Evolutionary conservation across 1,284 basidiomycete species (phyloP).

Genomic region (Mycosarcoma maydis): DNA sequence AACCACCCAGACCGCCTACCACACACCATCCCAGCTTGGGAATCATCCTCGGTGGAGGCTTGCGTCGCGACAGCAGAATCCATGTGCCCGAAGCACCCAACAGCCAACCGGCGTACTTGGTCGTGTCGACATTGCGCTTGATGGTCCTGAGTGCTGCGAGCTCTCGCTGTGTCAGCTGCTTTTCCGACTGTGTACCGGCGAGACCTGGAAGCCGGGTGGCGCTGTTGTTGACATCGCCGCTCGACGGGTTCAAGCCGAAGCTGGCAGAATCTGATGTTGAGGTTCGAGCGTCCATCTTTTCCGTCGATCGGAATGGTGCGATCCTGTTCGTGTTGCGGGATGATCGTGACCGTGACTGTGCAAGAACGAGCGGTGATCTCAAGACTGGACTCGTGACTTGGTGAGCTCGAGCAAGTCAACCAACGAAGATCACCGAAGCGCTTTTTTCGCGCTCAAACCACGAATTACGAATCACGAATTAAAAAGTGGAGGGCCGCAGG

Average conservation of each 20-base stretch:
- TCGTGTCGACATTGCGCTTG: conserved; percentile 44
- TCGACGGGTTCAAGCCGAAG: conserved; percentile 7
- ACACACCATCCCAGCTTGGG: conserved; percentile 24
- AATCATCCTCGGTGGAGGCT: conserved; percentile 21
- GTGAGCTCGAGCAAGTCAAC: too few relatives aligned
- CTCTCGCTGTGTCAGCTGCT: conserved; percentile 44
- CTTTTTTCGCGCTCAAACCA: too few relatives aligned
- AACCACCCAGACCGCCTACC: conserved; percentile 33
- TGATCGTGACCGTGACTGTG: too few relatives aligned
- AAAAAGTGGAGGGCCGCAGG: too few relatives aligned
- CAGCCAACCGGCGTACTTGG: conserved; percentile 47
- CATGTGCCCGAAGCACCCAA: conserved; percentile 35
- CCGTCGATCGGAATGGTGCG: too few relatives aligned
- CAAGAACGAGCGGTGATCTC: too few relatives aligned
- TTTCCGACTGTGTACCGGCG: conserved; percentile 37
- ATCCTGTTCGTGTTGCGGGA: too few relatives aligned
- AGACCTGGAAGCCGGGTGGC: conserved; percentile 31
- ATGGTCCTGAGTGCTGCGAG: conserved; percentile 31
- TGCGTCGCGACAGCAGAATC: conserved; percentile 25
- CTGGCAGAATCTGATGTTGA: background rate
- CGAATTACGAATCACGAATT: too few relatives aligned
- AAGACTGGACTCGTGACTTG: too few relatives aligned
- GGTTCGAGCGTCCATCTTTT: conserved; percentile 1
- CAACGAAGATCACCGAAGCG: too few relatives aligned
- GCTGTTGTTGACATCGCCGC: background rate